Base-by-base conservation (phyloP, 2,329 filamentous ascomycete genomes). In the Fusarium irregulare region DNA sequence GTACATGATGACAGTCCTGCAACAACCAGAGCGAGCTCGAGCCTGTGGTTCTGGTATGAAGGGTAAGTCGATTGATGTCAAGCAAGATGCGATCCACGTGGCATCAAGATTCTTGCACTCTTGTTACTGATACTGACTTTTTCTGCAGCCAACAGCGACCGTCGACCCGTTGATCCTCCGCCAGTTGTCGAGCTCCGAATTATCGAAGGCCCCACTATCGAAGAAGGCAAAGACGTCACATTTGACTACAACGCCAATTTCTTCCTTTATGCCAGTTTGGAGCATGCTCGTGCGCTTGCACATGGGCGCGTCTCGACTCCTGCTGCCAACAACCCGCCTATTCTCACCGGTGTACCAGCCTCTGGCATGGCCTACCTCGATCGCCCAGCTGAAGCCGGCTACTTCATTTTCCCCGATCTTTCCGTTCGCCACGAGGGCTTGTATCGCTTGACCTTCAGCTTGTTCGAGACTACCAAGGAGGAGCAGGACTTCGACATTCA, bases 371-470 rank as follows among this genome's bases (percentile, higher is more conserved):
- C 95, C 25, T 98, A 98, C 78, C 87, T 99, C 53, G 95, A 98
- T 78, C 92, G 95, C 46, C 96, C 96, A 4, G 81, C 82, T 41
- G 87, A 89, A 72, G 89, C 88, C 44, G 96, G 94, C 57, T 99
- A 98, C 80, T 99, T 99, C 81, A 93, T 99, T 79, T 99, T 99
- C 79, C 96, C 96, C 5, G 96, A 99, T 80, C 85, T 98, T 28
- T 98, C 95, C 0, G 95, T 99, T 49, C 91, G 96, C 60, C 95
- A 99, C 76, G 96, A 99, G 80, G 96, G 96, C 67, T 91, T 91
- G 73, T 99, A 98, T 80, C 87, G 91, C n/a, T 83, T 99, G 57
- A 92, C 90, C 67, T 98, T 99, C 82, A 94, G 93, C 75, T 84
- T 99, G 34, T 98, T 96, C 75, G 96, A 99, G 83, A 92, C 97